These are phyloP conservation scores for Orbilia quercus DNA, from an alignment of 2,329 filamentous ascomycete species.

Conservation along the genomic window DNA sequence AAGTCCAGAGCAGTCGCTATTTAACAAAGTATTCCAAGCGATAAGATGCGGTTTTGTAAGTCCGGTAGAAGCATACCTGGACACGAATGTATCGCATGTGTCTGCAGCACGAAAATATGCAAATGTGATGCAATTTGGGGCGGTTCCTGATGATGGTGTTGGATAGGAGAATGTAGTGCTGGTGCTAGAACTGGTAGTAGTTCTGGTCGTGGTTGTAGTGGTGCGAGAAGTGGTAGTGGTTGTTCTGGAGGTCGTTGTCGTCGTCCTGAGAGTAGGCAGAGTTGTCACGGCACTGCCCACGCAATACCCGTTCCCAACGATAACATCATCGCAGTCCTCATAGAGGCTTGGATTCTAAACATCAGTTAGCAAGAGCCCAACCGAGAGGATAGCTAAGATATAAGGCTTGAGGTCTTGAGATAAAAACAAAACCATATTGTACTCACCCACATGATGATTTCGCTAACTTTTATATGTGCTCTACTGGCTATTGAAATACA, in stretches of 20 bases:
- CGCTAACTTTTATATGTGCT: not conserved
- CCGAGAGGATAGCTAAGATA: no score
- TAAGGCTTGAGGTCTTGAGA: no score
- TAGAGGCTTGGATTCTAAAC: slow-evolving; percentile 7
- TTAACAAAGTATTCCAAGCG: not conserved
- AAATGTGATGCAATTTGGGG: not conserved
- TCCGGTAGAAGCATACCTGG: not conserved
- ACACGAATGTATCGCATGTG: not conserved
- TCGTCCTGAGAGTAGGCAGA: not conserved
- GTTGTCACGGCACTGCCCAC: slow-evolving; percentile 10
- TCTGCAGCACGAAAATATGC: slow-evolving; percentile 2
- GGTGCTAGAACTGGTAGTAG: not conserved
- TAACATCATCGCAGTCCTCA: slow-evolving; percentile 18
- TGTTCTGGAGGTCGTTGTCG: not conserved
- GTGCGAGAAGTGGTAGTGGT: not conserved
- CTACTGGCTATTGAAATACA: slow-evolving; percentile 9
- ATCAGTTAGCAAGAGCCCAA: no score
- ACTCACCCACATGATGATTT: slow-evolving; percentile 19
- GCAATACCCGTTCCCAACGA: slow-evolving; percentile 16
- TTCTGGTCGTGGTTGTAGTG: no score
- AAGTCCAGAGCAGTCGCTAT: slow-evolving; percentile 1
- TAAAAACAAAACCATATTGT: not conserved
- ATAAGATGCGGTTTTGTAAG: not conserved
- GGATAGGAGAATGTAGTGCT: no score
- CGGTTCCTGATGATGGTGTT: not conserved